Evolutionary conservation across 2,329 filamentous ascomycete genomes (phyloP).

Genomic region (Cladosporium sp.): DNA sequence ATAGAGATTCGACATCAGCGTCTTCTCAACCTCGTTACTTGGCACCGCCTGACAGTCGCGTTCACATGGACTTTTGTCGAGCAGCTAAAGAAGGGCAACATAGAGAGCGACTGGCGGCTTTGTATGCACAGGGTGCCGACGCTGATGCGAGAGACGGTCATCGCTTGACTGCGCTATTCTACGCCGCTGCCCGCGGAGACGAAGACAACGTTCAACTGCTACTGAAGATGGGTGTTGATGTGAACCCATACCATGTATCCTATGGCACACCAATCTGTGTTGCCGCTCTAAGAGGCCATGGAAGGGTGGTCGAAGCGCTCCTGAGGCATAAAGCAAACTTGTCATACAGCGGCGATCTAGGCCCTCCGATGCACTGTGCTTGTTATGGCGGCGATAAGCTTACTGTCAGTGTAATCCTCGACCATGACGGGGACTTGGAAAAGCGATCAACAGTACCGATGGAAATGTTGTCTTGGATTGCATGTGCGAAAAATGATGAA

Average conservation of each 20-base stretch:
- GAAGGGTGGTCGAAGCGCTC: not conserved
- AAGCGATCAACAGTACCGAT: no score
- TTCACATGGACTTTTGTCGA: not conserved
- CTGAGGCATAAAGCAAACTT: not conserved
- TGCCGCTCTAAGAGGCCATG: not conserved
- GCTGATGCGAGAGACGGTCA: not conserved
- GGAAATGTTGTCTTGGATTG: no score
- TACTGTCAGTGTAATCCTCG: no score
- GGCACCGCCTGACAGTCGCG: no score
- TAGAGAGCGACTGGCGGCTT: not conserved
- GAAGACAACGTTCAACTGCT: not conserved
- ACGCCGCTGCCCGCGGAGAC: not conserved
- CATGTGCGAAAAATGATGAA: no score
- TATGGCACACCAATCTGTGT: not conserved
- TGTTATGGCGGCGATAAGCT: not conserved
- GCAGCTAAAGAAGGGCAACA: not conserved
- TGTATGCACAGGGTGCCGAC: not conserved
- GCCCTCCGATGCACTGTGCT: not conserved
- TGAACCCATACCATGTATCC: not conserved
- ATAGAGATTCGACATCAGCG: no score
- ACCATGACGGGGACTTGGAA: no score
- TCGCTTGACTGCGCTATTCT: not conserved
- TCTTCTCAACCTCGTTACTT: no score
- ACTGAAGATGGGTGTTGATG: not conserved
- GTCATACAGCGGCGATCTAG: not conserved